Evolutionary conservation across 1,284 basidiomycete species (phyloP), one percentile per base, ranked within the genome.

Genomic region (Leucoagaricus sp.): DNA sequence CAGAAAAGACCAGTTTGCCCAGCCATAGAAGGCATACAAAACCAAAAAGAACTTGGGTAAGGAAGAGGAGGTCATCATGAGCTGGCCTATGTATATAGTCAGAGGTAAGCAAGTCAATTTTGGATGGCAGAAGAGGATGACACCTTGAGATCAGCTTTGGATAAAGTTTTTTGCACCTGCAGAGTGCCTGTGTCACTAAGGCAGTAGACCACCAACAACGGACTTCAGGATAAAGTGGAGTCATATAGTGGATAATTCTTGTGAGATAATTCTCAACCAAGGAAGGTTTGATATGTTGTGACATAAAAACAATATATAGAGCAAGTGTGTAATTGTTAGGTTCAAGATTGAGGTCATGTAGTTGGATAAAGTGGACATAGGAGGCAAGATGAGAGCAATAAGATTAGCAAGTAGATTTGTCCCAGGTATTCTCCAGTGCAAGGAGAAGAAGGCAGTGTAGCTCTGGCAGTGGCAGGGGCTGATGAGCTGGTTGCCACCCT

Each of bases 241-340:
- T 34, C 3, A 64, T 49, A 4, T 58, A 33, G 33, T 63, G 42
- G 19, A 51, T 55, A 1, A 66, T 65, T 0, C 63, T 61, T 1
- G 63, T 62, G 2, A 65, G 59, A 36, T 66, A 65, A 0, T 50
- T 44, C 12, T 45, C 23, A 1, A 66, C 60, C 1, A 61, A 63
- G 12, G 49, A 15, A 9, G 64, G 63, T 31, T 64, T 58, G 21
- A 64, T 60, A 21, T 57, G 53, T 5, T 56, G n/a, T 2, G 29
- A 58, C 63, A 63, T 66, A 36, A 57, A 65, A 0, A 57, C 56
- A 3, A 57, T 53, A 40, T 54, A 65, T 13, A 61, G 28, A 3
- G 56, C 59, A 1, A 63, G 38, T 1, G 55, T 58, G 19, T 64
- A 50, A 0, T 59, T 38, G 0, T 58, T 63, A 0, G 63, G 65